Percentiles rank a stretch among this genome's conserved stretches.
These are phyloP conservation scores for Aspergillus oerlinghausenensis DNA, from an alignment of 2,329 filamentous ascomycete genomes.

Conservation along the genomic window DNA sequence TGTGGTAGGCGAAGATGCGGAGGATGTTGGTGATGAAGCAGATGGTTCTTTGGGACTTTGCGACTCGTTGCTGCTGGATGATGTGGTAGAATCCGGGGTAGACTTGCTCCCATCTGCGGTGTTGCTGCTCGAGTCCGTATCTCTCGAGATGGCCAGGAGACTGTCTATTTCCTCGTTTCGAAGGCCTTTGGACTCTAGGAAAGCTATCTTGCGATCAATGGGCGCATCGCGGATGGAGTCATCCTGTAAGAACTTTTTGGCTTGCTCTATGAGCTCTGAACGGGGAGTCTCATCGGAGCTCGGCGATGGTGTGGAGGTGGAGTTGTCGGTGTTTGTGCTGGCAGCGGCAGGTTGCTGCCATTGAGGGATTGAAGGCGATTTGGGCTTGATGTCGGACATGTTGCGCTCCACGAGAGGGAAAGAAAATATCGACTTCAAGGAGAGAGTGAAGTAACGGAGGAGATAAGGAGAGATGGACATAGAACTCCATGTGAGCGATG, in stretches of 20 bases:
- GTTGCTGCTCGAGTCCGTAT: conserved; percentile 22
- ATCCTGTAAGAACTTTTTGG: conserved; percentile 70
- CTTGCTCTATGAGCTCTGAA: conserved; percentile 56
- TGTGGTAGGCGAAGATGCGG: conserved; percentile 10
- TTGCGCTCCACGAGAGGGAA: background rate
- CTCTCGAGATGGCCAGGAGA: conserved; percentile 50
- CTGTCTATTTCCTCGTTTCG: conserved; percentile 61
- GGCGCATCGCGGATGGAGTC: conserved; percentile 65
- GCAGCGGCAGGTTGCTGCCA: conserved; percentile 38
- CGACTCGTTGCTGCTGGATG: conserved; percentile 2
- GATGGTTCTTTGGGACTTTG: conserved; percentile 7
- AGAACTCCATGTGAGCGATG: conserved; percentile 5
- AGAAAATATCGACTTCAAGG: background rate
- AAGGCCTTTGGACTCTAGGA: conserved; percentile 74
- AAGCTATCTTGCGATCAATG: conserved; percentile 67
- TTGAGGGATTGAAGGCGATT: conserved; percentile 32
- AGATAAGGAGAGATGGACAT: conserved; percentile 5
- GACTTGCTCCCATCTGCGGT: conserved; percentile 10
- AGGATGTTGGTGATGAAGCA: conserved; percentile 7
- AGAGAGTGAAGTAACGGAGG: background rate
- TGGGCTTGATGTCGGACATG: conserved; percentile 34
- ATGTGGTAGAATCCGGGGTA: conserved; percentile 2
- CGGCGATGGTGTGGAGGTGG: conserved; percentile 19
- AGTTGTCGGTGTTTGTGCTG: conserved; percentile 27
- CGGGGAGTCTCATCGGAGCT: conserved; percentile 25